phyloP scores from a whole-genome alignment of 352 stramenopile species.

The Globisporangium cederbergense region DNA sequence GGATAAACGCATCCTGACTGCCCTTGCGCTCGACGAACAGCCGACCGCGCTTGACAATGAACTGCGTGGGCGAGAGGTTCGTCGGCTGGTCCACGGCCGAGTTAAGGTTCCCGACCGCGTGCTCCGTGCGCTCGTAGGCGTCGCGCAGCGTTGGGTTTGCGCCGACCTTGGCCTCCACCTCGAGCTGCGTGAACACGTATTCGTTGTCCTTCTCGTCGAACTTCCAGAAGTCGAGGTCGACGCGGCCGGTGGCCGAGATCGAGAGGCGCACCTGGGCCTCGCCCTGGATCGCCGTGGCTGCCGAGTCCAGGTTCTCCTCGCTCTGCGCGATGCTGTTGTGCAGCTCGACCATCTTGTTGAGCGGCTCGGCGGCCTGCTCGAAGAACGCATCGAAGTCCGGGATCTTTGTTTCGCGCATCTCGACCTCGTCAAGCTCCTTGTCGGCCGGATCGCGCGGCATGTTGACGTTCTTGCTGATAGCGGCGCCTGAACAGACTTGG shows the following conservation, averaged over 20 bases:
- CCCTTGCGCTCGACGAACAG: slow-evolving; percentile 29
- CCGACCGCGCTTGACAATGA: slow-evolving; percentile 32
- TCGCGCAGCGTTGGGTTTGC: slow-evolving; percentile 20
- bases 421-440: slow-evolving; percentile 28
- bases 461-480: slow-evolving; percentile 32
- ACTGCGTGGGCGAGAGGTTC: slow-evolving; percentile 27
- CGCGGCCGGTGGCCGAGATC: slow-evolving; percentile 18
- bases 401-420: slow-evolving; percentile 28
- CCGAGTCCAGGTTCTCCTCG: slow-evolving; percentile 50
- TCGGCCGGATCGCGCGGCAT: slow-evolving; percentile 24
- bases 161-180: slow-evolving; percentile 25
- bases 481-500: slow-evolving; percentile 49
- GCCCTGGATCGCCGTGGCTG: slow-evolving; percentile 42
- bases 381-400: slow-evolving; percentile 27
- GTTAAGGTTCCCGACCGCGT: slow-evolving; percentile 30
- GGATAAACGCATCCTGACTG: slow-evolving; percentile 22
- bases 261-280: slow-evolving; percentile 40
- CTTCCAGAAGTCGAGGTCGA: slow-evolving; percentile 34
- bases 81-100: slow-evolving; percentile 30
- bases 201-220: slow-evolving; percentile 48
- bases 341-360: slow-evolving; percentile 27
- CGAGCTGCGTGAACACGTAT: slow-evolving; percentile 22
- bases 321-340: slow-evolving; percentile 53
- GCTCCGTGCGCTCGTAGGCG: slow-evolving; percentile 24
- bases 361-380: slow-evolving; percentile 16